These are phyloP conservation scores for Harringtonia aguacate DNA, from an alignment of 2,329 filamentous ascomycete genomes.

Conservation along the genomic window DNA sequence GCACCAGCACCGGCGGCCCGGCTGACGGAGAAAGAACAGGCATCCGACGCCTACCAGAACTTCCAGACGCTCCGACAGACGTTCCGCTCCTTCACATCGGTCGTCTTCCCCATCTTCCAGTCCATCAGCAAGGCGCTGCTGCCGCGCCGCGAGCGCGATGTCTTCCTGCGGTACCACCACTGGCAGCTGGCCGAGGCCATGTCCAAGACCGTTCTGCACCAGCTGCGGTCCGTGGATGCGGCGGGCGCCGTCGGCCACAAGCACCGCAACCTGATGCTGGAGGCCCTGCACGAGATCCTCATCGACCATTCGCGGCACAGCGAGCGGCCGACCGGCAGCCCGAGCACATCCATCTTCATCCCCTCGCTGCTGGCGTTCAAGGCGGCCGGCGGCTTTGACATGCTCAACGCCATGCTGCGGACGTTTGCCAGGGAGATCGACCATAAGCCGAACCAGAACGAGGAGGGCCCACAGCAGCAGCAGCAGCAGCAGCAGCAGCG, in stretches of 20 bases:
- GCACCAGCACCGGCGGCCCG: conserved; percentile 13
- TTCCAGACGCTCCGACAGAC: conserved; percentile 67
- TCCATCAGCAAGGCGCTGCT: conserved; percentile 74
- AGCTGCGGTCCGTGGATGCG: conserved; percentile 42
- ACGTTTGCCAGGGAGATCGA: conserved; percentile 49
- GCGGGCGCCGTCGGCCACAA: conserved; percentile 56
- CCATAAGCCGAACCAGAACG: conserved; percentile 15
- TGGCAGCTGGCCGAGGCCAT: conserved; percentile 52
- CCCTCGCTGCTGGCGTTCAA: conserved; percentile 83
- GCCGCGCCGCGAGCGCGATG: conserved; percentile 61
- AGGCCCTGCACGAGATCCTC: conserved; percentile 67
- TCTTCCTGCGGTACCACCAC: conserved; percentile 42
- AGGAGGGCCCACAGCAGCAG: too few relatives aligned
- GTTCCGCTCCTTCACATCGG: conserved; percentile 66
- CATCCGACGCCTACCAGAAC: conserved; percentile 48
- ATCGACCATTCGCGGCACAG: conserved; percentile 50
- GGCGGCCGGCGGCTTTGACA: conserved; percentile 62
- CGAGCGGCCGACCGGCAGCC: conserved; percentile 26
- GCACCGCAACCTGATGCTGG: conserved; percentile 74
- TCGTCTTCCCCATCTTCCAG: conserved; percentile 78
- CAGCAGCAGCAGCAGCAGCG: conserved; percentile 1
- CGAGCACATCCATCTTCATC: conserved; percentile 45
- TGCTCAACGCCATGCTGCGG: conserved; percentile 61
- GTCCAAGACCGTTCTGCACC: conserved; percentile 57
- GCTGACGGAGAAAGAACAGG: conserved; percentile 32